These are phyloP conservation scores for Phytophthora gonapodyides DNA, from an alignment of 352 stramenopile species.

Conservation along the genomic window DNA sequence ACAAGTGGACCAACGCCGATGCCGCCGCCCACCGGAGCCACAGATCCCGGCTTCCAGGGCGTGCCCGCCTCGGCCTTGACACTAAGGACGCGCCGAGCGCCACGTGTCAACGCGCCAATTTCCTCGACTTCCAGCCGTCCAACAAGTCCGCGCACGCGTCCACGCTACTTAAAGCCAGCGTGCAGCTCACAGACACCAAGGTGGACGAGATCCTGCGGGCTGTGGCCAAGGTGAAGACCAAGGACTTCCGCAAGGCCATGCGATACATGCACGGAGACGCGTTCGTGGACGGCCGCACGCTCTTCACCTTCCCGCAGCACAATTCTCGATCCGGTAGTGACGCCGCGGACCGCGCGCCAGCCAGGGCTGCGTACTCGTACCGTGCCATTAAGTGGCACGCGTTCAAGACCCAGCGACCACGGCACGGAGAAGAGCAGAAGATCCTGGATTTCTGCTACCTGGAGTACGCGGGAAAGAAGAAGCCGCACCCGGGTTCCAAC, in stretches of 20 bases:
- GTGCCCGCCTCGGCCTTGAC: slow-evolving; percentile 17
- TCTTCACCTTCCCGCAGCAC: slow-evolving; percentile 59
- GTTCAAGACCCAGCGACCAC: slow-evolving; percentile 36
- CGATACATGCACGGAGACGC: slow-evolving; percentile 57
- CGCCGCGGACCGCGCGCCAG: background rate
- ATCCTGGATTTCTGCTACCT: slow-evolving; percentile 76
- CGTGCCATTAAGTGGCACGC: slow-evolving; percentile 81
- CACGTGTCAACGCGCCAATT: slow-evolving; percentile 58
- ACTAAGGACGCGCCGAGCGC: slow-evolving; percentile 18
- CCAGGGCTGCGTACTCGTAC: slow-evolving; percentile 52
- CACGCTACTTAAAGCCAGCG: slow-evolving; percentile 67
- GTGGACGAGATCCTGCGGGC: slow-evolving; percentile 63
- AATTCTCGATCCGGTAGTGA: slow-evolving; percentile 13
- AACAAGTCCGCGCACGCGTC: slow-evolving; percentile 63
- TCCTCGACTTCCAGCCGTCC: slow-evolving; percentile 66
- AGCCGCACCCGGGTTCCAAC: slow-evolving; percentile 48
- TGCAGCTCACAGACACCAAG: slow-evolving; percentile 53
- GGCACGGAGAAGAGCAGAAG: slow-evolving; percentile 45
- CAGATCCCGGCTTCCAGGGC: slow-evolving; percentile 16
- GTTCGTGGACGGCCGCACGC: slow-evolving; percentile 67
- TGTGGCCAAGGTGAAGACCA: slow-evolving; percentile 62
- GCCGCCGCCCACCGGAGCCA: slow-evolving; percentile 5
- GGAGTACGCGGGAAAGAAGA: slow-evolving; percentile 73
- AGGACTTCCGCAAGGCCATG: slow-evolving; percentile 63
- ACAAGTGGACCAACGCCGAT: slow-evolving; percentile 63